Base-by-base conservation (phyloP, 2,329 filamentous ascomycete genomes). In the Penicillium sp. region DNA sequence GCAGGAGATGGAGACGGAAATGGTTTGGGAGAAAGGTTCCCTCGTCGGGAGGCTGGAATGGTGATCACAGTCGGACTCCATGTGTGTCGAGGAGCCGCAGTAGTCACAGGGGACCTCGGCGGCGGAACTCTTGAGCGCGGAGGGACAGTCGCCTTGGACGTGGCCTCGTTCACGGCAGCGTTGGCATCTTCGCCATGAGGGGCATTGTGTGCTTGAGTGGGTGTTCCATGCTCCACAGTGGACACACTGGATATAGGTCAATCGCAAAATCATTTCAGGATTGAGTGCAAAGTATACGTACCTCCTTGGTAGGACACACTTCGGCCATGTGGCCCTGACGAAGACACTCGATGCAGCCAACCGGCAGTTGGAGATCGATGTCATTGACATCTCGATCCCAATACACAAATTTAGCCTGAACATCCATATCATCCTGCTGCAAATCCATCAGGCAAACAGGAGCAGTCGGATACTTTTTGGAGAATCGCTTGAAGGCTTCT, bases 101-200 rank as follows among this genome's bases (percentile, higher is more conserved):
- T 87, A 78, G 11, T 85, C 84, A 71, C 89, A 92, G 2, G 82
- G 81, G 51, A 83, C 76, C 25, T 79, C 76, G n/a, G 65, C 58
- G 28, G 81, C 80, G 58, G 88, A 85, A 16, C 81, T 80, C 63
- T 82, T 82, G 16, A 90, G 79, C 62, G 86, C 85, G 63, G 89
- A 85, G 1, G 74, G 68, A 70, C 89, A 92, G 7, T 76, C 66
- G 0, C 73, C 67, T 19, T 76, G 74, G 54, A 69, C 67, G 68
- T 92, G 89, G 10, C 89, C 89, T 46, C 84, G 78, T 72, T 88
- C 84, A 52, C 80, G 82, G 73, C 89, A 92, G 70, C 85, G 87
- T 52, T 75, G 70, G 65, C 79, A 81, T 64, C 78, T 70, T 60
- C 73, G 69, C 71, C 78, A 77, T 26, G 70, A 66, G 19, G 79